A percentile compares a stretch with the other conserved stretches of the same genome.
These are phyloP conservation scores for Glomus cerebriforme DNA, from an alignment of 192 early-diverging fungal species.

Conservation along the genomic window DNA sequence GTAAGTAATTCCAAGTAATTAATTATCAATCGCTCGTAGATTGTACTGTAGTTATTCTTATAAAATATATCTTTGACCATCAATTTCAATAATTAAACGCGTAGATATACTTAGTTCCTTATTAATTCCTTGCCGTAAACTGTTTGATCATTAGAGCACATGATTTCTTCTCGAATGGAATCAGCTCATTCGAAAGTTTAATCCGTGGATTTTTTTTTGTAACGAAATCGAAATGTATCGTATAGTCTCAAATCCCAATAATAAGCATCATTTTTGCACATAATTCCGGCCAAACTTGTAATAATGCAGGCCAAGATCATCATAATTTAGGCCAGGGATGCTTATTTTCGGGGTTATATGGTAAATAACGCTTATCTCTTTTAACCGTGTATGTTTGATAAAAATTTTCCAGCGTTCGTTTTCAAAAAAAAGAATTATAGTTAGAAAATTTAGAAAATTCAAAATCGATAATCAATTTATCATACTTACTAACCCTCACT, in stretches of 20 bases:
- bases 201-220: background rate
- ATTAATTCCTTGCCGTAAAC: conserved; percentile 25
- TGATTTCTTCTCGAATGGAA: background rate
- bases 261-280: too few relatives aligned
- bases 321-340: too few relatives aligned
- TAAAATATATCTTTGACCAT: background rate
- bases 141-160: background rate
- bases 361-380: too few relatives aligned
- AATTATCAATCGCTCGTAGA: too few relatives aligned
- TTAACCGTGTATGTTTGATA: background rate
- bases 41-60: background rate
- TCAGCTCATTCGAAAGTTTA: background rate
- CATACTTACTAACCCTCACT: background rate
- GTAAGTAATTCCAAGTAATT: background rate
- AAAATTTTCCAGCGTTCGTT: background rate
- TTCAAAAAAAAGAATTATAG: background rate
- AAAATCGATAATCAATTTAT: background rate
- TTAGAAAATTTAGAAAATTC: too few relatives aligned
- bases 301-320: too few relatives aligned
- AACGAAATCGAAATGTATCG: background rate
- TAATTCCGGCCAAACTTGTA: too few relatives aligned
- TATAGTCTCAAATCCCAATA: too few relatives aligned
- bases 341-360: too few relatives aligned
- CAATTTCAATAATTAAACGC: background rate
- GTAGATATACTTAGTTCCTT: background rate